Percentiles rank a stretch among this genome's conserved stretches.
phyloP scores from a whole-genome alignment of 2,329 filamentous ascomycete species.

The Fusarium dimerum region DNA sequence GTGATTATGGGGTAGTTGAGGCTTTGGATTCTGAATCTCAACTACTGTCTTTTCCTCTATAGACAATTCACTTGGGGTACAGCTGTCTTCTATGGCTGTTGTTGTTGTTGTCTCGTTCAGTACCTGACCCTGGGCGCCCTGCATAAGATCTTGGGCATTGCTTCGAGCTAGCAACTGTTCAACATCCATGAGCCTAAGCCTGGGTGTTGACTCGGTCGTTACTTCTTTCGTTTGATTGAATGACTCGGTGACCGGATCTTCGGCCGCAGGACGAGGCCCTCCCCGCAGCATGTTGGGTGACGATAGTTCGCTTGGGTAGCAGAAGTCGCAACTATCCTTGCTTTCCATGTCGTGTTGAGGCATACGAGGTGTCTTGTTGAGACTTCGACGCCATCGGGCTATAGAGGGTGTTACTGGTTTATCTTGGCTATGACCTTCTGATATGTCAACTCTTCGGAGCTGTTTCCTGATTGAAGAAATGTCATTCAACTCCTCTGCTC shows the following conservation, averaged over 20 bases:
- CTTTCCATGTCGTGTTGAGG: conserved; percentile 12
- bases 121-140: conserved; percentile 3
- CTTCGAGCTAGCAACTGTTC: conserved; percentile 30
- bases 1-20: conserved; percentile 41
- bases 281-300: conserved; percentile 7
- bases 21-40: conserved; percentile 35
- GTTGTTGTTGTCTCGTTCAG: conserved; percentile 5
- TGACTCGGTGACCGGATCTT: conserved; percentile 2
- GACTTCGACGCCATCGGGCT: conserved; percentile 23
- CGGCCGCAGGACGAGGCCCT: not conserved
- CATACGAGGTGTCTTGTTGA: conserved; percentile 20
- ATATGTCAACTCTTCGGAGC: conserved; percentile 24
- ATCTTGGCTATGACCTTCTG: conserved; percentile 12
- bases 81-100: conserved; percentile 3
- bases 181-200: conserved; percentile 29
- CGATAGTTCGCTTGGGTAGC: conserved; percentile 20
- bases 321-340: conserved; percentile 23
- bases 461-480: conserved; percentile 26
- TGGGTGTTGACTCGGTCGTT: conserved; percentile 12
- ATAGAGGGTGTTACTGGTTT: conserved; percentile 16
- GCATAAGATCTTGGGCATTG: conserved; percentile 19
- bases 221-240: conserved; percentile 2
- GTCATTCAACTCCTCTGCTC: conserved; percentile 4
- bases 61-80: conserved; percentile 6
- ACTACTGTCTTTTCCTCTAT: conserved; percentile 10